Evolutionary conservation across 257 asterid genomes (phyloP).

Genomic region (Buddleja alternifolia): DNA sequence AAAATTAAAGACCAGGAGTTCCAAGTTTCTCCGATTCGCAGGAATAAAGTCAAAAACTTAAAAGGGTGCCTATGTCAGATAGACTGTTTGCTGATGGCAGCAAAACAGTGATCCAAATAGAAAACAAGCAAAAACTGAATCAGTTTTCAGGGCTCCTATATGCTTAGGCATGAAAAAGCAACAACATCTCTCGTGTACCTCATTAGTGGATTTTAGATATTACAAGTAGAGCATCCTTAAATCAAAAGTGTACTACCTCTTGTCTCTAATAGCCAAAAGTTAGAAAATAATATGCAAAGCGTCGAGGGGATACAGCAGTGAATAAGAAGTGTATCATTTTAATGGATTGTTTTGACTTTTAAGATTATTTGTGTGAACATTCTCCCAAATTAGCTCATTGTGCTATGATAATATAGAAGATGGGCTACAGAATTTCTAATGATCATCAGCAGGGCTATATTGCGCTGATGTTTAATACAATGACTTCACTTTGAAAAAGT

Average conservation of each 20-base stretch:
- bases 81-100: neutral
- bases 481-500: neutral
- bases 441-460: no score
- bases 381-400: neutral
- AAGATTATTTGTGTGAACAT: neutral
- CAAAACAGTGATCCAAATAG: neutral
- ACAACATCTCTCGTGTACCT: no score
- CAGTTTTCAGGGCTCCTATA: neutral
- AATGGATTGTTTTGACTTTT: neutral
- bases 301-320: conserved; percentile 8
- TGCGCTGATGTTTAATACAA: no score
- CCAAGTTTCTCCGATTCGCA: neutral
- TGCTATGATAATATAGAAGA: no score
- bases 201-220: no score
- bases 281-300: neutral
- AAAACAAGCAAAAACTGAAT: neutral
- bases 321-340: conserved; percentile 4
- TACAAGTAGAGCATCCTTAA: neutral
- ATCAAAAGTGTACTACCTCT: neutral
- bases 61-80: neutral
- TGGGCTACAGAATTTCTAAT: no score
- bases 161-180: no score
- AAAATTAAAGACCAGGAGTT: conserved; percentile 7
- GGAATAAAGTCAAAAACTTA: neutral
- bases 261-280: neutral